Base-by-base conservation (phyloP, 768 basidiomycete species). In the Termitomyces sp. region DNA sequence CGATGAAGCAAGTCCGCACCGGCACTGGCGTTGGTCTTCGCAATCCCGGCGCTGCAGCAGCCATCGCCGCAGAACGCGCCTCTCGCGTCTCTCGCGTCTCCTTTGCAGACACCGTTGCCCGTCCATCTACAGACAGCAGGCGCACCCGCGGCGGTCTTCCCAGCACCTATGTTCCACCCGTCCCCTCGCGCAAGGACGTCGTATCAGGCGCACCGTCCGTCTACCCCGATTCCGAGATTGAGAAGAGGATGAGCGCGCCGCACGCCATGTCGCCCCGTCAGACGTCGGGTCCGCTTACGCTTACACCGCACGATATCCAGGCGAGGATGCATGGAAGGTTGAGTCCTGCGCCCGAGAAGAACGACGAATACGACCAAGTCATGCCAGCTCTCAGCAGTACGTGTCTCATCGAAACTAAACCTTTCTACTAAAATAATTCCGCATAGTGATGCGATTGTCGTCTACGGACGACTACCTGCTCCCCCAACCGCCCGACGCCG, bases 381-480 rank as follows among this genome's bases (percentile, higher is more conserved):
- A 76, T 85, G 73, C 86, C 88, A 3, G 89, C 89, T 15, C 71
- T 90, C 46, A 77, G 75, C 53, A 71, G 87, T 88, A 66, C 62
- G 87, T 14, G 2, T 42, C 12, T 52, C n/a, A n/a, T n/a, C n/a
- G n/a, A n/a, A n/a, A n/a, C n/a, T n/a, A n/a, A n/a, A n/a, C 3
- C 19, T 49, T 19, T 17, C 8, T 4, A 14, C 11, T 32, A 45
- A 21, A 32, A 7, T 12, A 12, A 2, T 10, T 2, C 9, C 2
- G 57, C 3, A 54, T 21, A 88, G 87, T 90, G 78, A 89, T 91
- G 87, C 86, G 87, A 60, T 85, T 82, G 12, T 45, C 53, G 0
- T 12, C 45, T 1, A 14, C 43, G 24, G 45, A 48, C 54, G 26
- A 53, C 17, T 51, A 45, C 55, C 37, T 87, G 41, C 74, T 69